Base-by-base conservation (phyloP, 2,329 filamentous ascomycete genomes). In the Alternaria arborescens region DNA sequence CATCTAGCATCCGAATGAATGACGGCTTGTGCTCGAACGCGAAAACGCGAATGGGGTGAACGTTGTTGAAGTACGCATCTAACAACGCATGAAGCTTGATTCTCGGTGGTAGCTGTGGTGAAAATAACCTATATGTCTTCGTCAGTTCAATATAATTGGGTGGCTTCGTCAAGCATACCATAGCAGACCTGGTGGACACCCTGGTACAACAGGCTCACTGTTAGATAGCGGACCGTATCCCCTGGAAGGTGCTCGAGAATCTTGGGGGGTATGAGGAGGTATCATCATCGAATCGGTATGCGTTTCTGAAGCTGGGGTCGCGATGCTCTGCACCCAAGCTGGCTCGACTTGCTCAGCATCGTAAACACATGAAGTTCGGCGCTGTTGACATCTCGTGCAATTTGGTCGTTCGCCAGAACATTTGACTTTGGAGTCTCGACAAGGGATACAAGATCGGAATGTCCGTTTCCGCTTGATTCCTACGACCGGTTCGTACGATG, bases 1-100 rank as follows among this genome's bases (percentile, higher is more conserved):
- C 73, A 41, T 76, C 73, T 12, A 76, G 65, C 72, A 75, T 74
- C 0, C 73, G 68, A 60, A 76, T 73, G 44, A 76, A 76, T 0
- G 73, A 72, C 3, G 73, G 73, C 36, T 74, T 74, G 34, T 76
- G 73, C 32, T 74, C 71, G 30, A 73, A 73, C 1, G 72, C 72
- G 18, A 75, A 75, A 1, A 73, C 68, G 5, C 67, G 62, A 20
- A 72, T 62, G 1, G 71, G 71, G 46, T 74, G 70, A 6, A 75
- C 68, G 47, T 76, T 76, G 52, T 72, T 74, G 58, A 76, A 76
- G 52, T 74, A 76, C 5, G 69, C 66, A 47, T 76, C 73, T 2
- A 76, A 60, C 18, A 76, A 55, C 0, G 65, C 65, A 42, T 74
- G 73, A 8, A 76, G 46, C 36, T 70, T 70, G 8, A 61, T 53